phyloP scores from a whole-genome alignment of 1,284 basidiomycete species.

The Gomphus bonarii region DNA sequence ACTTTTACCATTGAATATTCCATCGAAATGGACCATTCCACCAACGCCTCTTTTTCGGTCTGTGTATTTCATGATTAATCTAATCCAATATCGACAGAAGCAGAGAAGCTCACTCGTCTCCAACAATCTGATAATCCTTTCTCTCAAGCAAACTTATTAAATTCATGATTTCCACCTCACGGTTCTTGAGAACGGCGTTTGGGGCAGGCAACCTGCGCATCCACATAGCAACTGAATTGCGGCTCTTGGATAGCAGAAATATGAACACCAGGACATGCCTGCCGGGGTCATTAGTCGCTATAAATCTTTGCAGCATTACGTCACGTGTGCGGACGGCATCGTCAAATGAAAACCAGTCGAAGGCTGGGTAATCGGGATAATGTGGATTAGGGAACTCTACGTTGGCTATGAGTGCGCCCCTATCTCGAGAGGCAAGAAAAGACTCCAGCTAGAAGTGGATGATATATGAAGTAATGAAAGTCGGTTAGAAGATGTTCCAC shows the following conservation, averaged over 20 bases:
- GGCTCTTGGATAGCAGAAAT: constrained; percentile 55
- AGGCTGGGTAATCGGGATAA: constrained; percentile 44
- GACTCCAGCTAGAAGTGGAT: constrained; percentile 41
- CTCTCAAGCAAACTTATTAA: constrained; percentile 37
- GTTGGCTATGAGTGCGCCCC: constrained; percentile 62
- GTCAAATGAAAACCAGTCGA: constrained; percentile 64
- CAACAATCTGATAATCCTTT: constrained; percentile 44
- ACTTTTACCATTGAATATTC: too few relatives aligned
- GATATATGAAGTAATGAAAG: not conserved
- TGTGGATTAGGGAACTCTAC: constrained; percentile 44
- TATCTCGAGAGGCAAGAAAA: constrained; percentile 56
- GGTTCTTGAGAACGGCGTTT: constrained; percentile 37
- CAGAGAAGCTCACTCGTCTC: constrained; percentile 53
- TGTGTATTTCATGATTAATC: not conserved
- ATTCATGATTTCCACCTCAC: constrained; percentile 40
- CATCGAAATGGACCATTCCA: too few relatives aligned
- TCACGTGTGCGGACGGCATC: constrained; percentile 54
- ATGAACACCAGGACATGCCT: constrained; percentile 57
- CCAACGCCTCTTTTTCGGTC: too few relatives aligned
- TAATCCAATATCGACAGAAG: not conserved
- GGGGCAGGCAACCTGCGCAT: constrained; percentile 57
- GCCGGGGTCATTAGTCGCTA: constrained; percentile 59
- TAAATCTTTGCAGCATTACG: constrained; percentile 59
- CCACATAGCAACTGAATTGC: constrained; percentile 64
- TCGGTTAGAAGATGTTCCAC: constrained; percentile 15